Evolutionary conservation across 768 basidiomycete species (phyloP).

Genomic region (Leucocoprinus birnbaumii): DNA sequence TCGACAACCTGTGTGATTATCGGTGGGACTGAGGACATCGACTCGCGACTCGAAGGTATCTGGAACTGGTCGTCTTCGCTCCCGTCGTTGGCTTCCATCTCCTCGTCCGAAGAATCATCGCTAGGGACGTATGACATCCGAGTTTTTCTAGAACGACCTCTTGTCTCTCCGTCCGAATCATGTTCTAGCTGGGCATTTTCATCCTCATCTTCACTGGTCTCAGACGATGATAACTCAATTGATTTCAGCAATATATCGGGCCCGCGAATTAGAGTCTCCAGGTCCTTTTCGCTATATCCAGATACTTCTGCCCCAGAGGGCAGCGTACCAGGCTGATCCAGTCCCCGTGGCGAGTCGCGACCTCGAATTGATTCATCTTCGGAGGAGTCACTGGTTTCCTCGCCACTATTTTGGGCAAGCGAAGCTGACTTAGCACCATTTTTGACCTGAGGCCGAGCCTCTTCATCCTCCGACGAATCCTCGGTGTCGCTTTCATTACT

Average conservation of each 20-base stretch:
- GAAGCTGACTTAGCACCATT: background rate
- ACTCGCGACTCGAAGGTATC: background rate
- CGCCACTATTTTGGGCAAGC: background rate
- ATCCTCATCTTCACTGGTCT: constrained; percentile 35
- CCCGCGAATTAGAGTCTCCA: constrained; percentile 37
- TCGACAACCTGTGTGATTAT: background rate
- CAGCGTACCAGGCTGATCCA: background rate
- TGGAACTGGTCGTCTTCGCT: constrained; percentile 12
- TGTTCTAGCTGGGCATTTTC: constrained; percentile 33
- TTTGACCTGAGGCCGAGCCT: background rate
- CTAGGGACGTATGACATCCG: background rate
- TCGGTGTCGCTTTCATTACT: background rate
- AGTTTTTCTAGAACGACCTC: constrained; percentile 5
- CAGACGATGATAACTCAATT: constrained; percentile 35
- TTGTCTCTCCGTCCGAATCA: constrained; percentile 23
- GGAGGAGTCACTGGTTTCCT: background rate
- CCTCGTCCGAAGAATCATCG: constrained; percentile 32
- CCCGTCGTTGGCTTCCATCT: constrained; percentile 31
- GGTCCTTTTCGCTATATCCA: constrained; percentile 26
- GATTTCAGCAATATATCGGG: constrained; percentile 26
- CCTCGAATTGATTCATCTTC: background rate
- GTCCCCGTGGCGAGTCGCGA: too few relatives aligned
- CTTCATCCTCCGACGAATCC: background rate
- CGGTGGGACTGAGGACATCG: background rate
- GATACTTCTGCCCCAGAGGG: constrained; percentile 13